Evolutionary conservation across 176 grass and related monocot species (phyloP).

Genomic region (Musa acuminata): DNA sequence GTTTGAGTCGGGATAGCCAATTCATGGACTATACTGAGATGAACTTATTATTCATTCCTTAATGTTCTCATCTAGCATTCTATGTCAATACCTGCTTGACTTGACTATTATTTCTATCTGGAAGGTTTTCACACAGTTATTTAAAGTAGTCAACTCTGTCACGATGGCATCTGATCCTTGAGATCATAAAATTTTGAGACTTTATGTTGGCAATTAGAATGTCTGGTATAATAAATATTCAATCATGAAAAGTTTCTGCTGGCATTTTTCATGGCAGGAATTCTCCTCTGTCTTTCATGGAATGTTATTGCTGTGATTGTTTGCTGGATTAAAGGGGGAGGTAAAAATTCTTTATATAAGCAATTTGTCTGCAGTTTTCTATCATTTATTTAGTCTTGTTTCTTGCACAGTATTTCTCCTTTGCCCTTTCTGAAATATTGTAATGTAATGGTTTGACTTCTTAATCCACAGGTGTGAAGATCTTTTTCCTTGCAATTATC

Average conservation of each 20-base stretch:
- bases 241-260: neutral
- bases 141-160: too few relatives aligned
- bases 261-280: slow-evolving; percentile 27
- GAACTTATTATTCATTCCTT: neutral
- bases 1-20: neutral
- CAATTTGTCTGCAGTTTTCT: neutral
- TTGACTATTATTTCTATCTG: neutral
- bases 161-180: neutral
- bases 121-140: neutral
- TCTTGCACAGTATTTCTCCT: neutral
- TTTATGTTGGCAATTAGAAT: too few relatives aligned
- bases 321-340: slow-evolving; percentile 46
- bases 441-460: neutral
- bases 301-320: slow-evolving; percentile 57
- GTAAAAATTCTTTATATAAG: slow-evolving; percentile 14
- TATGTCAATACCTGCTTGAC: neutral
- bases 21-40: neutral
- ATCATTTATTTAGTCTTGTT: slow-evolving; percentile 7
- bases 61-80: neutral
- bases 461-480: slow-evolving; percentile 43
- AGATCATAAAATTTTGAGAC: neutral
- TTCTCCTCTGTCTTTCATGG: slow-evolving; percentile 58
- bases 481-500: slow-evolving; percentile 61
- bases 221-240: neutral
- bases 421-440: neutral